These are phyloP conservation scores for Sanghuangporus sanghuang DNA, from an alignment of 1,284 basidiomycete species.

Conservation along the genomic window DNA sequence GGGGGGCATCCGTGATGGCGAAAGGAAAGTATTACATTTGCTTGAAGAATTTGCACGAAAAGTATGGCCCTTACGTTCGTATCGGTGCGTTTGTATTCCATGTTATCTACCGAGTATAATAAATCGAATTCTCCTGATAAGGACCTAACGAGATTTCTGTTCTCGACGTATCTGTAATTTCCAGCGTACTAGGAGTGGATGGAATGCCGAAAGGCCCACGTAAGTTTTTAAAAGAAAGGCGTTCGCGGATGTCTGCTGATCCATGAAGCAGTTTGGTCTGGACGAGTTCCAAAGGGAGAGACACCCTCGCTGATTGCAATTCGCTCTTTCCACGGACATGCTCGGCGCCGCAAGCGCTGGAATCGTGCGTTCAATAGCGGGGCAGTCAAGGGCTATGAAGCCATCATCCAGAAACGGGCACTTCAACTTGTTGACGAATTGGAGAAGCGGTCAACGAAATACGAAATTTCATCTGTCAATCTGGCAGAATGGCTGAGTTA, in stretches of 20 bases:
- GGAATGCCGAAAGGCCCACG: slow-evolving; percentile 30
- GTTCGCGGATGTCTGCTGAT: slow-evolving; percentile 13
- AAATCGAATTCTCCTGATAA: slow-evolving; percentile 9
- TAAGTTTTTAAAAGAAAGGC: slow-evolving; percentile 27
- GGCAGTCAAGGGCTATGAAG: slow-evolving; percentile 35
- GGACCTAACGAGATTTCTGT: slow-evolving; percentile 34
- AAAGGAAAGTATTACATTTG: slow-evolving; percentile 9
- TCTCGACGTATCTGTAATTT: slow-evolving; percentile 25
- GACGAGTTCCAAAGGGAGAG: background rate
- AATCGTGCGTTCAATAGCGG: slow-evolving; percentile 35
- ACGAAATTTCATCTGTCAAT: slow-evolving; percentile 22
- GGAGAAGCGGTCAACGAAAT: slow-evolving; percentile 9
- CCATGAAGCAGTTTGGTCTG: slow-evolving; percentile 26
- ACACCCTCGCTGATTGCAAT: slow-evolving; percentile 15
- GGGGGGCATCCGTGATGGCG: slow-evolving; percentile 8
- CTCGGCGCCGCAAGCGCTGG: slow-evolving; percentile 36
- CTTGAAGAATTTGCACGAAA: slow-evolving; percentile 17
- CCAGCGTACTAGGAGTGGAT: slow-evolving; percentile 24
- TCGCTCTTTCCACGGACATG: slow-evolving; percentile 33
- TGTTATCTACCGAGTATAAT: background rate
- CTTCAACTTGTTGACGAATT: slow-evolving; percentile 31
- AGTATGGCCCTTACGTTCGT: slow-evolving; percentile 21
- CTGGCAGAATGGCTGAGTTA: slow-evolving; percentile 32
- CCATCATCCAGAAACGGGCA: slow-evolving; percentile 28
- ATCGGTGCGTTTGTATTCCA: slow-evolving; percentile 14